Base-by-base conservation (phyloP, 805 yeast genomes). In the Danielozyma ontarioensis region DNA sequence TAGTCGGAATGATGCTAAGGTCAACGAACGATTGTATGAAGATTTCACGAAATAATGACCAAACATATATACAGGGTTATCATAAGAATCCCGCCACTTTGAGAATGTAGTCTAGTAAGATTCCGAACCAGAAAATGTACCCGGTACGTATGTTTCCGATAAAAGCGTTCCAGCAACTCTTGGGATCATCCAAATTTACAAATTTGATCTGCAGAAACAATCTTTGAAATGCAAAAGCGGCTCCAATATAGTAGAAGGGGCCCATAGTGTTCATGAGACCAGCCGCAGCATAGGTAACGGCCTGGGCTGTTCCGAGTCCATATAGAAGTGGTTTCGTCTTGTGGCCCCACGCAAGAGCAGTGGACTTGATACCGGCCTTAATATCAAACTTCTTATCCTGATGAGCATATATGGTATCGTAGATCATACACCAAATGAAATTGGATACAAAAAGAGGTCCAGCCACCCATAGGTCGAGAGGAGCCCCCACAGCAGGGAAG, bases 371-470 rank as follows among this genome's bases (percentile, higher is more conserved):
- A 14, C 98, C 98, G 0, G 95, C 97, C 37, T 74, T 70, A 33
- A 85, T 63, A 59, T 93, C 99, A 50, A 82, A 93, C 33, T 57
- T 62, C 62, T 93, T 93, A 59, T 93, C 99, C 62, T 93, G 99
- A 55, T 93, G 99, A 1, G 98, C 99, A 57, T 93, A 93, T 25
- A 93, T 76, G 2, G 98, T 87, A 57, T 93, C 99, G 59, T 93
- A 93, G 33, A 80, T 80, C 89, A 93, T 85, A 45, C 95, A 81
- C 98, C 99, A 93, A 35, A 81, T 69, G 51, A 80, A 83, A 29
- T 87, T 79, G 13, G 95, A 76, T 3, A 78, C 54, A 49, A 81
- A 86, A 31, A 93, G 64, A 1, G 96, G 86, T 3, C 76, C 62
- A 77, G 89, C 89, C 4, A 87, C 82, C 7, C 77, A 62, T 66